Base-by-base conservation (phyloP, 2,329 filamentous ascomycete genomes). In the Amphichorda felina region DNA sequence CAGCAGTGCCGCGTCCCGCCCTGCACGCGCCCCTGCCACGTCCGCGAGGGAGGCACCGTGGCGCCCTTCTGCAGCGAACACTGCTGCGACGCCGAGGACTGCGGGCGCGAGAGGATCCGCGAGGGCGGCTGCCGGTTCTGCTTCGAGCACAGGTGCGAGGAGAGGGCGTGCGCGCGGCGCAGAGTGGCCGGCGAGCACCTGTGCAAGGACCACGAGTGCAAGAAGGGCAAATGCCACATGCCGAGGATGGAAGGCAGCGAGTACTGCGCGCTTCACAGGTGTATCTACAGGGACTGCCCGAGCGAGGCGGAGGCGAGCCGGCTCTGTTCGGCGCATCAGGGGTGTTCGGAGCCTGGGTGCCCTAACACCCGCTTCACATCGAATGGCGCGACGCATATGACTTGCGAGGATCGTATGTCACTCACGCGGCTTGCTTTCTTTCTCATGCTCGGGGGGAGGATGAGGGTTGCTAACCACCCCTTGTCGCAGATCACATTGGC, bases 21-120 rank as follows among this genome's bases (percentile, higher is more conserved):
- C 6, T 55, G 53, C 31, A 30, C 31, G 5, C 46, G 47, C 3
- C 45, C 49, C 30, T 48, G 51, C 15, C 44, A 53, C 39, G 36
- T 44, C 17, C 44, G 51, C 10, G 49, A 46, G 7, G 45, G 42
- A 21, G 53, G 49, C 5, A 35, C 43, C 21, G 32, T 40, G 10
- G 45, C 47, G 9, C 43, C 43, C 4, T 48, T 47, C 37, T 56
- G 53, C 38, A 43, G 47, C 27, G 41, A 41, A 4, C 53, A 56
- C 38, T 51, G 43, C 41, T 55, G 53, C 28, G 43, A 50, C 30
- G 42, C 39, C 15, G 32, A 36, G 13, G 48, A 49, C 27, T 56
- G 53, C 39, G 39, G 43, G n/a, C 39, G 40, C 14, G 45, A 43
- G 17, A 38, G 51, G 13, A 43, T 42, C 5, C 40, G 28, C 3